Evolutionary conservation across 768 basidiomycete species (phyloP).

Genomic region (Nevesoporus exiguus): DNA sequence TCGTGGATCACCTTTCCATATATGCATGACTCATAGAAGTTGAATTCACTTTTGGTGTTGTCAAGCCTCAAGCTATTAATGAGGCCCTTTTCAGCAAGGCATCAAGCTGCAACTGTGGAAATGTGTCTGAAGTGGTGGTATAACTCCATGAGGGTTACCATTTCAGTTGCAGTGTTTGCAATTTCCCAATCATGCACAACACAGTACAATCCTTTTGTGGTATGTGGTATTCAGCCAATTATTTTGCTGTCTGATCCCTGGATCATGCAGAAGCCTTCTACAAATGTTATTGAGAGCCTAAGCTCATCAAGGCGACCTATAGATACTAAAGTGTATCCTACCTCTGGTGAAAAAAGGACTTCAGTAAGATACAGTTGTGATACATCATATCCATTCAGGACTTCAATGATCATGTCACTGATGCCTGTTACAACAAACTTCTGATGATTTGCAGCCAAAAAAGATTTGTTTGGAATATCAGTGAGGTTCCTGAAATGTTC

Average conservation of each 20-base stretch:
- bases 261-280: background rate
- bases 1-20: background rate
- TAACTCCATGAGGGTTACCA: background rate
- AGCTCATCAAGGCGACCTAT: conserved; percentile 1
- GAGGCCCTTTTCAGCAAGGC: background rate
- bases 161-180: background rate
- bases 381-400: background rate
- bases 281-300: background rate
- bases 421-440: background rate
- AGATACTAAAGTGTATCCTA: background rate
- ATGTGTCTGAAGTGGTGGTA: background rate
- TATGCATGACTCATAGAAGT: background rate
- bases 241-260: background rate
- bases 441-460: background rate
- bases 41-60: background rate
- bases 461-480: background rate
- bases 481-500: background rate
- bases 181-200: background rate
- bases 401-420: background rate
- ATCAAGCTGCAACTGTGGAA: background rate
- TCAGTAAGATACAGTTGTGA: background rate
- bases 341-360: background rate
- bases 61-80: background rate
- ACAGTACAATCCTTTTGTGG: background rate
- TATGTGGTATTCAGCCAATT: background rate